phyloP scores from a whole-genome alignment of 495 filamentous ascomycete genomes.

The Podospora bellae-mahoneyi region DNA sequence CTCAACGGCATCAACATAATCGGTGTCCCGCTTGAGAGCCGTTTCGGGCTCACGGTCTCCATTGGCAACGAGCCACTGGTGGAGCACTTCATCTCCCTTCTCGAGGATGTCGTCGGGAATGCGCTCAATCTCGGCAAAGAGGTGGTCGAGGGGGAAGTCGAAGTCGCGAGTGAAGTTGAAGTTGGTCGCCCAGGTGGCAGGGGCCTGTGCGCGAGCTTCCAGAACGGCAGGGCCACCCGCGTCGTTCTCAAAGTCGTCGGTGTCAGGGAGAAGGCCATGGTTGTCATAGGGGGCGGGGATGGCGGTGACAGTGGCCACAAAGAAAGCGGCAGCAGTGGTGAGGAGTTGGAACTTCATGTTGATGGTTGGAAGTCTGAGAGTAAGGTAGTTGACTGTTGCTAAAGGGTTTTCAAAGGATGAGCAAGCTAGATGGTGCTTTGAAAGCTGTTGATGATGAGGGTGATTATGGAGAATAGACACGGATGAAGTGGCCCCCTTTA shows the following conservation, averaged over 20 bases:
- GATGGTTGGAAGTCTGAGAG: slow-evolving; percentile 1
- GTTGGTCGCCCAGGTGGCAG: not conserved
- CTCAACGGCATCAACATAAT: not conserved
- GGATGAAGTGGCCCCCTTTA: not conserved
- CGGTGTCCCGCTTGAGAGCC: slow-evolving; percentile 10
- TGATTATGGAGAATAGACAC: not conserved
- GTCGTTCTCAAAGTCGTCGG: slow-evolving; percentile 15
- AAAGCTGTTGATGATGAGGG: not conserved
- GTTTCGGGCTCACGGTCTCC: slow-evolving; percentile 12
- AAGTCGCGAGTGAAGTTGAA: slow-evolving; percentile 20
- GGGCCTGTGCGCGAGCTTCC: not conserved
- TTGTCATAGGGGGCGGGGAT: slow-evolving; percentile 17
- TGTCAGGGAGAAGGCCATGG: slow-evolving; percentile 16
- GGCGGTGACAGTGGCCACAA: slow-evolving; percentile 9
- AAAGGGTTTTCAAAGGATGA: not conserved
- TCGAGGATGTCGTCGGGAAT: slow-evolving; percentile 25
- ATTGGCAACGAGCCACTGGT: slow-evolving; percentile 22
- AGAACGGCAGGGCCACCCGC: not conserved
- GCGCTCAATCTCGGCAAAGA: slow-evolving; percentile 16
- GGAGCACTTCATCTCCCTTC: slow-evolving; percentile 20
- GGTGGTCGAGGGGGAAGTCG: slow-evolving; percentile 17
- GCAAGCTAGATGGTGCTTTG: not conserved
- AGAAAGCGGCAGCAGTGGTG: slow-evolving; percentile 13
- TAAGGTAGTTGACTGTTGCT: not conserved
- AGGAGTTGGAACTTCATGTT: slow-evolving; percentile 29